Percentiles rank a stretch among this genome's conserved stretches.
These are phyloP conservation scores for Scenedesmus sp. DNA, from an alignment of 163 green algal genomes.

Conservation along the genomic window DNA sequence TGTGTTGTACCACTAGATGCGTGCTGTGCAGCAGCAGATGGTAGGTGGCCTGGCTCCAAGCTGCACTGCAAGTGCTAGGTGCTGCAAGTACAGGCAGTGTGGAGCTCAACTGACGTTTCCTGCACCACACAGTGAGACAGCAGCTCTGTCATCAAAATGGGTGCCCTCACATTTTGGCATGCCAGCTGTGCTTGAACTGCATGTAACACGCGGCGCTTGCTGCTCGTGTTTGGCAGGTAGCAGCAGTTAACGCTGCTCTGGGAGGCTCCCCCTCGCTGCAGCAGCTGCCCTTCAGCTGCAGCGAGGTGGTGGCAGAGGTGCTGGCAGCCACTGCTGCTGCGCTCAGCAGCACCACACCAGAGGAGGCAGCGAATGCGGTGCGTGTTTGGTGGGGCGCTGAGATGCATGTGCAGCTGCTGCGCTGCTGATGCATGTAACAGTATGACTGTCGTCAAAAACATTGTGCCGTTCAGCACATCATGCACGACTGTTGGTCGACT, in stretches of 20 bases:
- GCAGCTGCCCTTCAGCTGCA: slow-evolving; percentile 25
- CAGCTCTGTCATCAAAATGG: too few relatives aligned
- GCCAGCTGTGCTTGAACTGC: background rate
- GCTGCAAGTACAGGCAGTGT: too few relatives aligned
- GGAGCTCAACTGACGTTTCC: too few relatives aligned
- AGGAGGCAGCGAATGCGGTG: slow-evolving; percentile 3
- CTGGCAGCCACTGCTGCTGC: slow-evolving; percentile 5
- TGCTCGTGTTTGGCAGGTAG: background rate
- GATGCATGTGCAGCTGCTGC: background rate
- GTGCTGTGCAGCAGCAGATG: too few relatives aligned
- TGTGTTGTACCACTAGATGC: too few relatives aligned
- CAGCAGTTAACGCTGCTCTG: slow-evolving; percentile 6
- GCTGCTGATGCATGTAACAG: background rate
- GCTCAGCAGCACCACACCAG: slow-evolving; percentile 3
- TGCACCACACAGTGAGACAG: too few relatives aligned
- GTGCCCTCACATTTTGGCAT: background rate
- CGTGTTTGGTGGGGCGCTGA: background rate
- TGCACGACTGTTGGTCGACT: background rate
- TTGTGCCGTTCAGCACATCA: too few relatives aligned
- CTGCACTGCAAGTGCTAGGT: too few relatives aligned
- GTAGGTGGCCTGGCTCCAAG: too few relatives aligned
- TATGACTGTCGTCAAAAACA: too few relatives aligned
- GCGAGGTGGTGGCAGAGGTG: background rate
- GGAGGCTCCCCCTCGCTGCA: background rate
- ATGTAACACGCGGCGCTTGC: background rate